A percentile compares a stretch with the other conserved stretches of the same genome.
These are phyloP conservation scores for Ustilago xerochloae DNA, from an alignment of 1,284 basidiomycete genomes.

Conservation along the genomic window DNA sequence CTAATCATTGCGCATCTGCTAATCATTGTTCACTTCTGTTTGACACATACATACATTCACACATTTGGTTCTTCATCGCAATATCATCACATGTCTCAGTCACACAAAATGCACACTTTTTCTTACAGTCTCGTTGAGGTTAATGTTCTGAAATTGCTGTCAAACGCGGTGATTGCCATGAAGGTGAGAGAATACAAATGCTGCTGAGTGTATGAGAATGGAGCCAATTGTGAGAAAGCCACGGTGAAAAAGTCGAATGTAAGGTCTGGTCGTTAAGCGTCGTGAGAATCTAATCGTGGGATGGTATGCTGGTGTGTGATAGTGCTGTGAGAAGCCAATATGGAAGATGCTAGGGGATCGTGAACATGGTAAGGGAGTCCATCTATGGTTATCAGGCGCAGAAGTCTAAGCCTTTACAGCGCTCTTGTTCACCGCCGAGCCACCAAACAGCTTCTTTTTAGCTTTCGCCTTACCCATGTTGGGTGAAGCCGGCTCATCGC, in stretches of 20 bases:
- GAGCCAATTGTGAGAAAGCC: neutral
- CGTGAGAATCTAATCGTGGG: slow-evolving; percentile 4
- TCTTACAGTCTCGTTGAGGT: neutral
- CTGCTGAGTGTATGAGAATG: neutral
- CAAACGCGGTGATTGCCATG: slow-evolving; percentile 10
- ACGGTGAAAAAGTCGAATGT: neutral
- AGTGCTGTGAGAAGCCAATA: neutral
- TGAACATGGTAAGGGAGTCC: neutral
- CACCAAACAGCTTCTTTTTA: slow-evolving; percentile 51
- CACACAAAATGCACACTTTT: too few relatives aligned
- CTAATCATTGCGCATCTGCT: neutral
- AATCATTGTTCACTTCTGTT: too few relatives aligned
- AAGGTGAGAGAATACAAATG: slow-evolving; percentile 23
- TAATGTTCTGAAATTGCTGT: neutral
- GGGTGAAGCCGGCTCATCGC: slow-evolving; percentile 16
- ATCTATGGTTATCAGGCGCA: neutral
- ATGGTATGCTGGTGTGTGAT: neutral
- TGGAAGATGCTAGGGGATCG: neutral
- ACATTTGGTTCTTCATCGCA: neutral
- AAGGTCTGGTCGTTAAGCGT: slow-evolving; percentile 1
- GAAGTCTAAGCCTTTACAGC: slow-evolving; percentile 23
- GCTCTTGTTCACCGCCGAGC: slow-evolving; percentile 35
- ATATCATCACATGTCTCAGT: neutral
- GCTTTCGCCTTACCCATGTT: slow-evolving; percentile 22
- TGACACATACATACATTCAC: neutral